These are phyloP conservation scores for Takashimella tepidaria DNA, from an alignment of 1,284 basidiomycete genomes.

Conservation along the genomic window DNA sequence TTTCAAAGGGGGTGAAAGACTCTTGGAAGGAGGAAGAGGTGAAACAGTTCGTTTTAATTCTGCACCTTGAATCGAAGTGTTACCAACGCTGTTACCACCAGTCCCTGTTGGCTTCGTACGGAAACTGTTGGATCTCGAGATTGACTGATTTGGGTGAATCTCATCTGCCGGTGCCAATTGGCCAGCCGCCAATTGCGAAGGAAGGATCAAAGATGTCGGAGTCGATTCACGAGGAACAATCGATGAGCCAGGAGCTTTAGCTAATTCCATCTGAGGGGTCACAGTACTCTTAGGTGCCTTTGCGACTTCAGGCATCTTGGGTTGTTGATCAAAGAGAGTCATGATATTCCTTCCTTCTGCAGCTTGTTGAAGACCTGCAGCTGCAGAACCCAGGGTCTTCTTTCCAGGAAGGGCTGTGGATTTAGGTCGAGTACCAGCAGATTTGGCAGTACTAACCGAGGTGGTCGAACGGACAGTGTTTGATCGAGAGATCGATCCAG, in stretches of 20 bases:
- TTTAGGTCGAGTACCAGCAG: conserved; percentile 10
- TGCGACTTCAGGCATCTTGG: conserved; percentile 45
- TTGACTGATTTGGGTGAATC: conserved; percentile 17
- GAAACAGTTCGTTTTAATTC: conserved; percentile 14
- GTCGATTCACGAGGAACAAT: conserved; percentile 19
- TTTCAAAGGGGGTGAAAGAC: conserved; percentile 43
- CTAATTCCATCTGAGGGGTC: conserved; percentile 36
- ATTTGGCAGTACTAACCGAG: conserved; percentile 1
- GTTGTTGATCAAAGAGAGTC: conserved; percentile 33
- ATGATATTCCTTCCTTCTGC: conserved; percentile 35
- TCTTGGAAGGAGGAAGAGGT: conserved; percentile 38
- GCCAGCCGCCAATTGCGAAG: conserved; percentile 4
- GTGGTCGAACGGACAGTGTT: conserved; percentile 14
- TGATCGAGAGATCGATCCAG: conserved; percentile 14
- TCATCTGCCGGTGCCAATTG: conserved; percentile 5
- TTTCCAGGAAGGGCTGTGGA: conserved; percentile 20
- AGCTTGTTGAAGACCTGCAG: conserved; percentile 15
- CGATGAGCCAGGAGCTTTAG: conserved; percentile 41
- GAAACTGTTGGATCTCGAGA: conserved; percentile 23
- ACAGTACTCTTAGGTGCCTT: conserved; percentile 43
- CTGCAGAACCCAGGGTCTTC: conserved; percentile 22
- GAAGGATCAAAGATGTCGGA: conserved; percentile 4
- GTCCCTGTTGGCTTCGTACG: neutral
- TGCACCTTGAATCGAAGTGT: no score
- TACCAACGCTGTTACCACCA: conserved; percentile 6